These are phyloP conservation scores for Pseudoscleropodium purum DNA, from an alignment of 225 moss, liverwort and hornwort genomes.

Conservation along the genomic window DNA sequence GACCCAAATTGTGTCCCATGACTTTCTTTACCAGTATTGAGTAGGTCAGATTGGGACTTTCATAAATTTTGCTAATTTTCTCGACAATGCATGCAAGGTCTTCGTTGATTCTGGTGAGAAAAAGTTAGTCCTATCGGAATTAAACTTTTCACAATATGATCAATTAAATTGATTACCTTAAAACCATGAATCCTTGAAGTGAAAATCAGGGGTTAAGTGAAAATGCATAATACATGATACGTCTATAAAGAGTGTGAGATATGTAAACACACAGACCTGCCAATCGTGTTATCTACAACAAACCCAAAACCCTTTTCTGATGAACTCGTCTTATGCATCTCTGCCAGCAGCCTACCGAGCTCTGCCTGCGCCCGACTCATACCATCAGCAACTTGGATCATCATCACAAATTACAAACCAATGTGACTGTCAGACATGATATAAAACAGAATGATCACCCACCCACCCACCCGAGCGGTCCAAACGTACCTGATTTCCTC, in stretches of 20 bases:
- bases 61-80: not conserved
- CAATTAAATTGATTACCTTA: not conserved
- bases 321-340: conserved; percentile 76
- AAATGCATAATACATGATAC: not conserved
- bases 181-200: not conserved
- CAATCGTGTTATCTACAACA: conserved; percentile 85
- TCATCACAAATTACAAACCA: not conserved
- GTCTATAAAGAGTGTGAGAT: not conserved
- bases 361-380: conserved; percentile 48
- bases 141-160: not conserved
- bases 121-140: not conserved
- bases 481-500: conserved; percentile 54
- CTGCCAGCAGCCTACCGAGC: conserved; percentile 68
- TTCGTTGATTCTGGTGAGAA: not conserved
- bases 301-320: conserved; percentile 81
- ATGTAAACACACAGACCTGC: conserved; percentile 32
- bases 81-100: not conserved
- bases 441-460: not conserved
- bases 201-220: not conserved
- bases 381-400: not conserved
- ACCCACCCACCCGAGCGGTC: not conserved
- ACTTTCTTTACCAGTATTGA: not conserved
- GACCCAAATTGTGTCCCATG: not conserved
- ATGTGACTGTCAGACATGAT: not conserved
- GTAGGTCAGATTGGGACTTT: not conserved